Evolutionary conservation across 768 basidiomycete species (phyloP), one percentile per base, ranked within the genome.

Genomic region (Dacryopinax primogenitus): DNA sequence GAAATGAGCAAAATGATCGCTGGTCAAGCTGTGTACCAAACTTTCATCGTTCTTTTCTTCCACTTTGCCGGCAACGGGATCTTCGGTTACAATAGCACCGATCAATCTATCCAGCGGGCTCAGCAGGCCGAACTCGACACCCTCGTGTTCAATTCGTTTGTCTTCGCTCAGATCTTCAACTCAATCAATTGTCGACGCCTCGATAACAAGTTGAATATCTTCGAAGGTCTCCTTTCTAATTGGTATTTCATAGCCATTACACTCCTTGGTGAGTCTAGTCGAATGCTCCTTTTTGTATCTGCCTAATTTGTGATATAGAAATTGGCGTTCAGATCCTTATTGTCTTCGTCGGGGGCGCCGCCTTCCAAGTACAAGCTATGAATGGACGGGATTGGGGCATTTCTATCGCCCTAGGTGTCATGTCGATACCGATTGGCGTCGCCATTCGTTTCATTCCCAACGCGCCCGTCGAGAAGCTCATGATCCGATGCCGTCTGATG

Each of bases 1-100:
- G 81, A 96, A 71, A 99, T 98, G 96, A 86, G 92, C 81, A 97
- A 94, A 79, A 92, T 93, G 80, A 98, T 98, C 65, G 64, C 92
- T 62, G 81, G 88, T 65, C 96, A 99, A 74, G 91, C 94, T 0
- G 71, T 82, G 0, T 99, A 92, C 73, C 93, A 97, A 74, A 88
- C 87, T 70, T 74, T 77, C 66, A 76, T 95, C 73, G 90, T 86
- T 41, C 83, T 99, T 34, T 72, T 96, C 63, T 88, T 98, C 78
- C 92, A 98, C 74, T 99, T 94, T 77, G 78, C 80, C 28, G 93
- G 94, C 15, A 70, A 78, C 21, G 65, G 73, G 32, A 95, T 98
- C 65, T 82, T 97, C 39, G 83, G 83, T 1, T 77, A 84, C 33
- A 75, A 78, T 32, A 68, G 71, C 33, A 66, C 67, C 26, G 70